Conservation (phyloP, 768 basidiomycete species). For the Lactifluus echinatus region DNA sequence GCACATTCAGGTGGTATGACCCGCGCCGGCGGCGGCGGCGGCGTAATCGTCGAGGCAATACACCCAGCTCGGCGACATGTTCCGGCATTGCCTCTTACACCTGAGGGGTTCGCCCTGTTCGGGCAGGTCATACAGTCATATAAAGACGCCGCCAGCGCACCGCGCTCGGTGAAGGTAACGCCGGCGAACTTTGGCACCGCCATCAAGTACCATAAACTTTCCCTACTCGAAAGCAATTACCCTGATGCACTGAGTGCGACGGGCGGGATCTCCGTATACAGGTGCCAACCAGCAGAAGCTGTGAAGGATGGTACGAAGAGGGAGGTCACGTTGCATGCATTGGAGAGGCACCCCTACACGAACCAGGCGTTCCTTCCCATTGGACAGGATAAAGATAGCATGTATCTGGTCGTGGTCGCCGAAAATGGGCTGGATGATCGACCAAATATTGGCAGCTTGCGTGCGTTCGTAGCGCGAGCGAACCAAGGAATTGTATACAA, state of each 20-base stretch:
- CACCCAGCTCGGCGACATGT: constrained; percentile 25
- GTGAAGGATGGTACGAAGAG: constrained; percentile 39
- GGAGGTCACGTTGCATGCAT: constrained; percentile 55
- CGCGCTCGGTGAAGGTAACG: constrained; percentile 59
- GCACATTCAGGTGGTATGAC: not conserved
- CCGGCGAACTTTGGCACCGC: constrained; percentile 87
- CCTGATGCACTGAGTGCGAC: constrained; percentile 47
- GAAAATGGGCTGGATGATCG: constrained; percentile 65
- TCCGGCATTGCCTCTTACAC: constrained; percentile 64
- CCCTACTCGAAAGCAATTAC: constrained; percentile 61
- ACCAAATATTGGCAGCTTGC: constrained; percentile 66
- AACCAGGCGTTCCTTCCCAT: constrained; percentile 95
- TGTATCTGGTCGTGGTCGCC: constrained; percentile 83
- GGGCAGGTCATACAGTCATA: constrained; percentile 91
- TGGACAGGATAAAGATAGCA: constrained; percentile 50
- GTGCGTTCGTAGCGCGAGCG: constrained; percentile 74
- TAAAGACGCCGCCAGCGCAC: constrained; percentile 52
- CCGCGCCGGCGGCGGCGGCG: not conserved
- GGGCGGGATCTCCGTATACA: constrained; percentile 73
- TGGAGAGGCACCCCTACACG: constrained; percentile 85
- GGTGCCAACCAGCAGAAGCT: constrained; percentile 54
- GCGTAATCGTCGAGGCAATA: not conserved
- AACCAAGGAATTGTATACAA: constrained; percentile 85
- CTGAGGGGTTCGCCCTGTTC: constrained; percentile 80
- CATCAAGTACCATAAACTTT: constrained; percentile 85